Conservation (phyloP, 2,329 filamentous ascomycete genomes). For the Amauroascus niger region DNA sequence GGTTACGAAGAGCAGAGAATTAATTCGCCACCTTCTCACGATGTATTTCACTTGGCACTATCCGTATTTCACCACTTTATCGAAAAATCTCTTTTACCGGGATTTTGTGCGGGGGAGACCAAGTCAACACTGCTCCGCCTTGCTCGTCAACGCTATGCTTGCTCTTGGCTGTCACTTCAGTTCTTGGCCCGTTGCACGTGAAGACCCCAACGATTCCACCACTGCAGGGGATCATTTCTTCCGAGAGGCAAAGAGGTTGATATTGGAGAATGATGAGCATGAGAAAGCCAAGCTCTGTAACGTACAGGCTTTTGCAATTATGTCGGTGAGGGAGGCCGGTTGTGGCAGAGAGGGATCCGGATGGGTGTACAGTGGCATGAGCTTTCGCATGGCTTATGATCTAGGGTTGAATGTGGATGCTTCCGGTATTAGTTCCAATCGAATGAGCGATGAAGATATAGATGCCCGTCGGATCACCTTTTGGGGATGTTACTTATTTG, state of each 20-base stretch:
- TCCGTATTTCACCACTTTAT: constrained; percentile 85
- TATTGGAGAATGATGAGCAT: constrained; percentile 86
- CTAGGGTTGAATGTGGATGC: constrained; percentile 83
- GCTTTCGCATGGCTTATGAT: constrained; percentile 93
- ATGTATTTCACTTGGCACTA: constrained; percentile 99
- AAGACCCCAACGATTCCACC: constrained; percentile 60
- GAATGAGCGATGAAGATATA: constrained; percentile 68
- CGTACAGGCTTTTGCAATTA: constrained; percentile 83
- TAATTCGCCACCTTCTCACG: constrained; percentile 79
- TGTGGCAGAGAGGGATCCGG: constrained; percentile 90
- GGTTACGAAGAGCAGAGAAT: constrained; percentile 66
- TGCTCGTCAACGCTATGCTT: constrained; percentile 89
- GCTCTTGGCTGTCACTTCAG: constrained; percentile 92
- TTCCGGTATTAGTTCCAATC: constrained; percentile 52
- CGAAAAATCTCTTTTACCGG: constrained; percentile 73
- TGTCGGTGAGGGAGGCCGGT: constrained; percentile 93
- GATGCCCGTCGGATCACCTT: constrained; percentile 88
- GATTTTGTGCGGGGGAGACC: constrained; percentile 66
- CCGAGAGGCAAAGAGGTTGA: constrained; percentile 78
- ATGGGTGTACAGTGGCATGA: constrained; percentile 98
- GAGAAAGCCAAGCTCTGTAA: constrained; percentile 81
- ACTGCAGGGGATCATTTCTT: constrained; percentile 97
- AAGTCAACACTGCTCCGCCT: constrained; percentile 72
- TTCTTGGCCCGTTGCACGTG: constrained; percentile 60
- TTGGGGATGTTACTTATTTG: constrained; percentile 97